Percentiles rank a stretch among this genome's conserved stretches.
These are phyloP conservation scores for Licmophora abbreviata DNA, from an alignment of 108 stramenopile species.

Conservation along the genomic window DNA sequence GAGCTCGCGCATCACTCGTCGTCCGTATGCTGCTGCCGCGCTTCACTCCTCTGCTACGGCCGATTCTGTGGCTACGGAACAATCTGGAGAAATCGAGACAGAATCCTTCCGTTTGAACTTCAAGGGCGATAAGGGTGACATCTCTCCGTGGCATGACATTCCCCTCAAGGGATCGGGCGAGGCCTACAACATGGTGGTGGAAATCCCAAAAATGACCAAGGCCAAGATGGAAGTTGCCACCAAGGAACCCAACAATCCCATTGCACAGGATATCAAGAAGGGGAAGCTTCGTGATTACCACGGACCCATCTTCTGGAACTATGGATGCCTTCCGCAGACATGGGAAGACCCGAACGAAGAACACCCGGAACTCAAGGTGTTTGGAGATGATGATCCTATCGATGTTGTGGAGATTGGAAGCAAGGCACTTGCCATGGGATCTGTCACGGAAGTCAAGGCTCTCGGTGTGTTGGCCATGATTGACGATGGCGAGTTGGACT, in stretches of 20 bases:
- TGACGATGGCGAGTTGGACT: slow-evolving; percentile 99
- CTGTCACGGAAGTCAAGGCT: slow-evolving; percentile 91
- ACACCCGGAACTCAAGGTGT: slow-evolving; percentile 88
- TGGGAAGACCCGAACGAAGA: slow-evolving; percentile 94
- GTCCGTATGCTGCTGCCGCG: neutral
- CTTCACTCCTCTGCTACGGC: slow-evolving; percentile 45
- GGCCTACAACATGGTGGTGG: slow-evolving; percentile 91
- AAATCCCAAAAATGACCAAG: slow-evolving; percentile 98
- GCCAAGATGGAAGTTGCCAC: slow-evolving; percentile 99
- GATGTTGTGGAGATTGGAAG: slow-evolving; percentile 99
- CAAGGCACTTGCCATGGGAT: slow-evolving; percentile 65
- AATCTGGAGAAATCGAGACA: slow-evolving; percentile 57
- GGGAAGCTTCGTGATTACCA: slow-evolving; percentile 97
- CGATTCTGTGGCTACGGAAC: slow-evolving; percentile 37
- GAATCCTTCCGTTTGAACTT: slow-evolving; percentile 83
- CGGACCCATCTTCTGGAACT: slow-evolving; percentile 99
- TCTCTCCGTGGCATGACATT: slow-evolving; percentile 89
- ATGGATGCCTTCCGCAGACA: slow-evolving; percentile 98
- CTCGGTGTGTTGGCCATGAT: slow-evolving; percentile 99
- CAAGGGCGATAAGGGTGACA: slow-evolving; percentile 42
- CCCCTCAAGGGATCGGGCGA: slow-evolving; percentile 43
- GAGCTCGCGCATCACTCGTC: neutral
- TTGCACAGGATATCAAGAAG: slow-evolving; percentile 98
- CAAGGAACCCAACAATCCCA: slow-evolving; percentile 94
- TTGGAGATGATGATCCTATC: slow-evolving; percentile 98